Evolutionary conservation across 2,329 filamentous ascomycete species (phyloP), one percentile per base, ranked within the genome.

Genomic region (Phialophora macrospora): DNA sequence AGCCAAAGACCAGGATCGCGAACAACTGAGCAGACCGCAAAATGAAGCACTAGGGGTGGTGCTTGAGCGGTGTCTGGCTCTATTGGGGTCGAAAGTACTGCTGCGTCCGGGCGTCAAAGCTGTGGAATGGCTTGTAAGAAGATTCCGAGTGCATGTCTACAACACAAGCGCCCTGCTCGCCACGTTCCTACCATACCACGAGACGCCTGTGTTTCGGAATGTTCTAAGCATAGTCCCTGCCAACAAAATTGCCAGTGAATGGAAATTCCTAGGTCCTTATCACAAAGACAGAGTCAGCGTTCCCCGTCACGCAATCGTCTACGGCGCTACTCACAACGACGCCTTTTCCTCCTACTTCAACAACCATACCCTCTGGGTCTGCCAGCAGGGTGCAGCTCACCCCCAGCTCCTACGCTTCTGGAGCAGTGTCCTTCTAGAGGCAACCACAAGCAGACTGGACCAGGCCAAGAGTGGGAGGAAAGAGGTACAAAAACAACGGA

Each of bases 181-280:
- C 71, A 91, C 93, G 2, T 98, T 98, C 76, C 83, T 99, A 4
- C 95, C 95, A 1, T 98, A 97, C 78, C 93, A 99, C 77, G 88
- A 89, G 7, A 90, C 92, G 34, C 90, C 91, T 5, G 87, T 92
- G 14, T 99, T 99, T 77, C 84, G 90, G 55, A 93, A 92, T 1
- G 82, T 98, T 7, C 83, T 99, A 28, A 93, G 92, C 1, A 96
- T 99, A 64, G 81, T 99, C 12, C 93, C 95, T 0, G 76, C 83
- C n/a, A 86, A 84, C 57, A 75, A 83, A 20, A 82, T 97, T 8
- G 89, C 93, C 0, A 81, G 85, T 48, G 87, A 91, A 44, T 93
- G 95, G 77, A 89, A 88, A 71, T 97, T 97, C 76, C 84, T 99
- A 64, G 85, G 88, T 66, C 94, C 94, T 3, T 98, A 98, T 78